phyloP scores from a whole-genome alignment of 2,329 filamentous ascomycete genomes.

The Phoma sp. region DNA sequence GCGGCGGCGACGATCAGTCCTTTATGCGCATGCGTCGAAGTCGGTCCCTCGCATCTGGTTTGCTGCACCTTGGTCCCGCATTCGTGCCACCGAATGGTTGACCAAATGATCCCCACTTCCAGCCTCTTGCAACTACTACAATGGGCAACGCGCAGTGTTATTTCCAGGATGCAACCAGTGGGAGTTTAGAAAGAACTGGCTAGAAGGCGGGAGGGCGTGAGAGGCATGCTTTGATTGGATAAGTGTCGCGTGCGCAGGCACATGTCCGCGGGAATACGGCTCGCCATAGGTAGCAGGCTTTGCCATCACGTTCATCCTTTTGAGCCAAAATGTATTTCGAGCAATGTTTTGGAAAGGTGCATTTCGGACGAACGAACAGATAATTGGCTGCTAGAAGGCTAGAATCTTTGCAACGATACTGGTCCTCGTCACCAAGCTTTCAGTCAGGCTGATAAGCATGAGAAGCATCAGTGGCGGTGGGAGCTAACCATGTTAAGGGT shows the following conservation, averaged over 20 bases:
- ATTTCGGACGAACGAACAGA: too few species aligned
- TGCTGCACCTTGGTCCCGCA: constrained; percentile 6
- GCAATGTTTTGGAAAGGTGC: neutral
- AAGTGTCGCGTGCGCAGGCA: constrained; percentile 9
- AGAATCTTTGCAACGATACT: neutral
- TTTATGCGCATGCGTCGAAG: constrained; percentile 3
- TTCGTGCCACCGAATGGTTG: constrained; percentile 10
- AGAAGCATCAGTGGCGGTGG: constrained; percentile 11
- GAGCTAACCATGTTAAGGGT: constrained; percentile 5
- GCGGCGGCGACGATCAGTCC: neutral
- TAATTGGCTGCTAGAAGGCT: too few species aligned
- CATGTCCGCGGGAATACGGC: constrained; percentile 11
- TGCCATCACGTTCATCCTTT: neutral
- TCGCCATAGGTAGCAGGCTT: neutral
- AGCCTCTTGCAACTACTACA: constrained; percentile 12
- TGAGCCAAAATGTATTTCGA: too few species aligned
- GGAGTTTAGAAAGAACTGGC: neutral
- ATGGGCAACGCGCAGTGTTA: constrained; percentile 1
- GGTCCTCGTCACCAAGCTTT: constrained; percentile 6
- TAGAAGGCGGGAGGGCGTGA: neutral
- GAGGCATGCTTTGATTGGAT: constrained; percentile 4
- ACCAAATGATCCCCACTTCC: constrained; percentile 14
- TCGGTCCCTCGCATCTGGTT: constrained; percentile 9
- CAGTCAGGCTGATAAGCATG: constrained; percentile 5
- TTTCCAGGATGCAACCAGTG: neutral